Evolutionary conservation across 2,329 filamentous ascomycete genomes (phyloP).

Genomic region (Cladosporium sp.): DNA sequence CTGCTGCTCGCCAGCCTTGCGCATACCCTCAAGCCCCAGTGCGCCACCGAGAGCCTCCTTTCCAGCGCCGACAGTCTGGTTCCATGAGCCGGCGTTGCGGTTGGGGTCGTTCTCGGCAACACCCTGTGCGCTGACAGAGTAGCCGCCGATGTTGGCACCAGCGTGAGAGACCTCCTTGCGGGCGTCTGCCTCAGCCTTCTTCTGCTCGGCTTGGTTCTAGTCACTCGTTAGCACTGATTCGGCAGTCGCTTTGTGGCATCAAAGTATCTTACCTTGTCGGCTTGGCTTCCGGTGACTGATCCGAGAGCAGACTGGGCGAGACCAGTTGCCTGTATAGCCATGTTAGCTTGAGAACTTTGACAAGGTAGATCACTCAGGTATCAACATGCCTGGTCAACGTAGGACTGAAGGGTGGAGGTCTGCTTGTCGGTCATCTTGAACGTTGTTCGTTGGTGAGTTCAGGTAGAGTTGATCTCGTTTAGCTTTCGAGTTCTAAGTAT

Average conservation of each 20-base stretch:
- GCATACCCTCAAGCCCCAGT: constrained; percentile 73
- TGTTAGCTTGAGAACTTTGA: constrained; percentile 25
- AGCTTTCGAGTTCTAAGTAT: neutral
- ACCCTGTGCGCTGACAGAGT: constrained; percentile 69
- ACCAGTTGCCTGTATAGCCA: constrained; percentile 64
- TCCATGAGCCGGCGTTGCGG: constrained; percentile 73
- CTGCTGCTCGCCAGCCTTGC: constrained; percentile 73
- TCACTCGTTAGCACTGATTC: constrained; percentile 4
- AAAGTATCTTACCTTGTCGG: constrained; percentile 59
- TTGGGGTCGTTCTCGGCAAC: constrained; percentile 72
- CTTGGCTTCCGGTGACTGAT: constrained; percentile 69
- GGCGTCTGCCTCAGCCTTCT: constrained; percentile 64
- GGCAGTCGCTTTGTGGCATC: neutral
- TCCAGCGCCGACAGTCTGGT: constrained; percentile 83
- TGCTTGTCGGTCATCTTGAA: constrained; percentile 56
- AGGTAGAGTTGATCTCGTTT: neutral
- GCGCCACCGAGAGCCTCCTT: constrained; percentile 81
- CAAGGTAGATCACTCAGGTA: neutral
- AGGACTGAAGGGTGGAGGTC: constrained; percentile 78
- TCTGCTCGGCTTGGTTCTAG: constrained; percentile 60
- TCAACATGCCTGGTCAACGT: constrained; percentile 51
- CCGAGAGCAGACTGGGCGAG: constrained; percentile 72
- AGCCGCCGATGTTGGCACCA: constrained; percentile 71
- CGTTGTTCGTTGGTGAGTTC: constrained; percentile 8
- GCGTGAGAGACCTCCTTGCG: constrained; percentile 76